Evolutionary conservation across 2,329 filamentous ascomycete species (phyloP), one percentile per base, ranked within the genome.

Genomic region (Aspergillus sergii): DNA sequence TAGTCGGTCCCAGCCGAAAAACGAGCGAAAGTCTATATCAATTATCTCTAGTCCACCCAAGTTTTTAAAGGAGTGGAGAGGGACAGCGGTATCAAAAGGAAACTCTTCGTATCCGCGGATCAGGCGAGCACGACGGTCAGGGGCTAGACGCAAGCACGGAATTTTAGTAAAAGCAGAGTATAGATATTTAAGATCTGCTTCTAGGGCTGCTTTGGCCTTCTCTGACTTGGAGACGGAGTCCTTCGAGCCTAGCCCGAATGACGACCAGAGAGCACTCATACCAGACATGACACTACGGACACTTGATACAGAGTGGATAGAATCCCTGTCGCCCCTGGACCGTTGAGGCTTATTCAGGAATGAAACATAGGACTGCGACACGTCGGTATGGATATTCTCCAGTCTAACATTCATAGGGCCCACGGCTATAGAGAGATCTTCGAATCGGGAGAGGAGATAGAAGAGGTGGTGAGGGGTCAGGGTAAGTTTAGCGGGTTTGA

Each of bases 111-210:
- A 98, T 32, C 94, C 94, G 69, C 90, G 87, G 70, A 99, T 97
- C 65, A 97, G 83, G 59, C 91, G 89, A 56, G 94, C 94, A 69
- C 93, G 91, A 83, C 93, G 94, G 78, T 99, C 95, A n/a, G 94
- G 94, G 32, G 94, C 89, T 60, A 99, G 84, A 67, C 91, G 89
- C 66, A 99, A 83, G 74, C 92, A 97, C 0, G 95, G 95, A 50
- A 99, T 96, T 81, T 98, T 99, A 73, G 95, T 99, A 76, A 98
- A 99, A 62, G 95, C 93, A 48, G 95, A 98, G 81, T 97, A 99
- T 39, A 99, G 84, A 77, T 99, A 98, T 78, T 94, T 97, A 70
- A 97, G 82, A 76, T 99, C 95, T 62, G 91, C 88, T 75, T 95
- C 89, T 61, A 95, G 80, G 51, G 92, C 91, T 62, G 90, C 90